A percentile compares a stretch with the other conserved stretches of the same genome.
These are phyloP conservation scores for Tulasnella sp. DNA, from an alignment of 768 basidiomycete genomes.

Conservation along the genomic window DNA sequence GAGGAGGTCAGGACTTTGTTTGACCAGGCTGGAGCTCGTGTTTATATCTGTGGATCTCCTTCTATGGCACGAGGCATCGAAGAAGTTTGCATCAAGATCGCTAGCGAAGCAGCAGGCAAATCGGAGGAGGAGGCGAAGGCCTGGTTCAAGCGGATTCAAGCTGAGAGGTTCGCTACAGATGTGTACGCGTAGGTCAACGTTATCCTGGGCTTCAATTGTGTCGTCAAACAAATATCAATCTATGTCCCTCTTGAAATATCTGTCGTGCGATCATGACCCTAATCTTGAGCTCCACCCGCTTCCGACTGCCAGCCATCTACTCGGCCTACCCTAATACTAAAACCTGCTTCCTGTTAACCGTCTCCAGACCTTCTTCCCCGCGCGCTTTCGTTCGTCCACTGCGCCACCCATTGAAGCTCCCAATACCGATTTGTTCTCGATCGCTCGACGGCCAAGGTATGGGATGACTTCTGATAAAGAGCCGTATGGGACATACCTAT, in stretches of 20 bases:
- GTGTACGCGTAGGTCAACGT: conserved; percentile 27
- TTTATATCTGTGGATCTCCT: conserved; percentile 36
- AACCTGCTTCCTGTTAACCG: conserved; percentile 25
- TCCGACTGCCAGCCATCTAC: too few relatives aligned
- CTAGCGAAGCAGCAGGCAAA: conserved; percentile 22
- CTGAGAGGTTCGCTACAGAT: conserved; percentile 36
- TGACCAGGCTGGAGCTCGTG: conserved; percentile 29
- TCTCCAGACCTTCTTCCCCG: conserved; percentile 43
- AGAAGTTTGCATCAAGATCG: conserved; percentile 29
- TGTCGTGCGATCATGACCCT: too few relatives aligned
- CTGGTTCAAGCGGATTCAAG: conserved; percentile 28
- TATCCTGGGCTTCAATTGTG: too few relatives aligned
- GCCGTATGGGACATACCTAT: conserved; percentile 68
- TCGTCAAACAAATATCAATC: too few relatives aligned
- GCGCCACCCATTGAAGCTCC: conserved; percentile 47
- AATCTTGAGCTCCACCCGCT: too few relatives aligned
- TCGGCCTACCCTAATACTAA: not conserved
- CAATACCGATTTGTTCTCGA: conserved; percentile 87
- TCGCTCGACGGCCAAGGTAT: conserved; percentile 74
- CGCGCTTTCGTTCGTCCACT: conserved; percentile 44
- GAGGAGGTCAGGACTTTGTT: conserved; percentile 28
- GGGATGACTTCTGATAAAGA: conserved; percentile 70
- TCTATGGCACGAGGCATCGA: conserved; percentile 33
- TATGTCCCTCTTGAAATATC: too few relatives aligned
- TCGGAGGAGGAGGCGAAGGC: conserved; percentile 25